phyloP scores from a whole-genome alignment of 768 basidiomycete genomes.

The Amanita exitialis region DNA sequence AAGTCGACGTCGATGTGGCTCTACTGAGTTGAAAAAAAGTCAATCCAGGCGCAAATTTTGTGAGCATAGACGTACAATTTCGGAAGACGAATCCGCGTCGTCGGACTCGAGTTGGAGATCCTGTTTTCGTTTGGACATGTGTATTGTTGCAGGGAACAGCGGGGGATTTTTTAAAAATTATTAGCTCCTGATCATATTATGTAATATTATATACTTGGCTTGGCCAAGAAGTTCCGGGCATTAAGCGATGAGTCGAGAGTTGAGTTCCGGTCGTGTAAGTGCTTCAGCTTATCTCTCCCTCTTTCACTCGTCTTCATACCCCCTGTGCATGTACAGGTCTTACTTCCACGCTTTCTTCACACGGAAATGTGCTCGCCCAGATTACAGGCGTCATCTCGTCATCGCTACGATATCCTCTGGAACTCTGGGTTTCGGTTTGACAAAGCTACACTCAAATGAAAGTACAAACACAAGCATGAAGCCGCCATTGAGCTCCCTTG shows the following conservation, averaged over 20 bases:
- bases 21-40: slow-evolving; percentile 21
- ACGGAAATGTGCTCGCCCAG: not conserved
- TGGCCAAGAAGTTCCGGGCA: too few species aligned
- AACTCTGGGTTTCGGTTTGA: not conserved
- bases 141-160: not conserved
- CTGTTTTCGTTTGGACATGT: slow-evolving; percentile 50
- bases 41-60: not conserved
- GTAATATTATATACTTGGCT: not conserved
- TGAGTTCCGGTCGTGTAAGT: not conserved
- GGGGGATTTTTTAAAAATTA: too few species aligned
- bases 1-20: slow-evolving; percentile 81
- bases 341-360: not conserved
- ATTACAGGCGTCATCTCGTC: not conserved
- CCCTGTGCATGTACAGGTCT: slow-evolving; percentile 1
- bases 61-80: slow-evolving; percentile 14
- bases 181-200: too few species aligned
- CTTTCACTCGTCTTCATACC: slow-evolving; percentile 2
- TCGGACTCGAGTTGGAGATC: slow-evolving; percentile 25
- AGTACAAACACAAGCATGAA: not conserved
- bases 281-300: not conserved
- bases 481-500: slow-evolving; percentile 23
- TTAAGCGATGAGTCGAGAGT: too few species aligned
- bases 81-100: slow-evolving; percentile 27
- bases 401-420: not conserved
- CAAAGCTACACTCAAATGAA: slow-evolving; percentile 1